Conservation (phyloP, 2,329 filamentous ascomycete species). For the Colletotrichum lupini region DNA sequence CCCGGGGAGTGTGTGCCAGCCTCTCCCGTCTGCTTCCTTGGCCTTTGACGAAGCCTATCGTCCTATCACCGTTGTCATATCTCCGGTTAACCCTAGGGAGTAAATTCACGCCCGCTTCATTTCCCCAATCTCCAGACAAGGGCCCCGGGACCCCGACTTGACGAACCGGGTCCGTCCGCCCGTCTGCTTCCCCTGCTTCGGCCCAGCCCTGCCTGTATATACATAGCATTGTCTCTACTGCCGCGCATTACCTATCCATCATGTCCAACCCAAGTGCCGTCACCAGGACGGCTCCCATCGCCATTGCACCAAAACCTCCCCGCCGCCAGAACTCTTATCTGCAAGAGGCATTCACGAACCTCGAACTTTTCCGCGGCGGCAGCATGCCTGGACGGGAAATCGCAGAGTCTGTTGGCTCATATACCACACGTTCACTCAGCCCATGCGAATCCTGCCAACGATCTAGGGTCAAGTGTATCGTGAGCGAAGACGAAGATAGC, state of each 20-base stretch:
- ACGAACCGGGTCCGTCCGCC: slow-evolving; percentile 36
- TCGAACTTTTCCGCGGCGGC: slow-evolving; percentile 58
- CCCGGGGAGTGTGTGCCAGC: slow-evolving; percentile 24
- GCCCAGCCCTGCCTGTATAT: slow-evolving; percentile 41
- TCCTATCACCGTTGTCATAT: slow-evolving; percentile 29
- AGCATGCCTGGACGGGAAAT: slow-evolving; percentile 65
- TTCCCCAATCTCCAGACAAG: slow-evolving; percentile 23
- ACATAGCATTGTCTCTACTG: slow-evolving; percentile 33
- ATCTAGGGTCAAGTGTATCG: slow-evolving; percentile 80
- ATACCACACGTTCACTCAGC: slow-evolving; percentile 54
- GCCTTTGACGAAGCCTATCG: slow-evolving; percentile 25
- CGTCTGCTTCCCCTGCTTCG: slow-evolving; percentile 40
- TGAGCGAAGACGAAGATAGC: slow-evolving; percentile 74
- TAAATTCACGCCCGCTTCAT: slow-evolving; percentile 25
- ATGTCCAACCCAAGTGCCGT: slow-evolving; percentile 67
- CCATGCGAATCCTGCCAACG: slow-evolving; percentile 80
- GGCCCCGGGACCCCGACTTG: slow-evolving; percentile 35
- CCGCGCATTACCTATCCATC: slow-evolving; percentile 45
- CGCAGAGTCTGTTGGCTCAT: slow-evolving; percentile 57
- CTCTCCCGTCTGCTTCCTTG: slow-evolving; percentile 1
- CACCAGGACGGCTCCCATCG: slow-evolving; percentile 72
- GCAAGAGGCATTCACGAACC: slow-evolving; percentile 58
- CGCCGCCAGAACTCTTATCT: slow-evolving; percentile 54
- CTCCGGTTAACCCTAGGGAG: slow-evolving; percentile 20
- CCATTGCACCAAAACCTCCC: slow-evolving; percentile 72